Percentiles rank a stretch among this genome's conserved stretches.
These are phyloP conservation scores for Euphorbia peplus DNA, from an alignment of 345 rosid species.

Conservation along the genomic window DNA sequence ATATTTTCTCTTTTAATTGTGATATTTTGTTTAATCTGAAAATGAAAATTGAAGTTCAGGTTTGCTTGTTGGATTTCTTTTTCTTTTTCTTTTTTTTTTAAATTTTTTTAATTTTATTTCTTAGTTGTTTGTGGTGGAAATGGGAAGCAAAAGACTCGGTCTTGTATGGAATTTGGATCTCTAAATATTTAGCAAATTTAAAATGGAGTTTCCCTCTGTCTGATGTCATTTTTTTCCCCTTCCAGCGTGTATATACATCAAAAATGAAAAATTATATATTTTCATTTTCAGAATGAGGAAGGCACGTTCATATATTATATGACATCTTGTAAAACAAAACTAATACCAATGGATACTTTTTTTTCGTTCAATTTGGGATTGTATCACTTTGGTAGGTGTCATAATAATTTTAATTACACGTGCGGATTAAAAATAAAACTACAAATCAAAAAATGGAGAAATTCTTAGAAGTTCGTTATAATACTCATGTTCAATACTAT, in stretches of 20 bases:
- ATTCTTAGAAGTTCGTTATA: too few relatives aligned
- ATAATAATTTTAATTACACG: too few relatives aligned
- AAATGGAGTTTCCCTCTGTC: not conserved
- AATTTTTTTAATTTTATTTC: not conserved
- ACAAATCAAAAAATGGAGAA: too few relatives aligned
- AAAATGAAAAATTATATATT: too few relatives aligned
- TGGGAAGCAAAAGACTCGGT: constrained; percentile 43
- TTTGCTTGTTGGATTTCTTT: constrained; percentile 8
- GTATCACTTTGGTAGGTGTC: not conserved
- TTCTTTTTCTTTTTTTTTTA: not conserved
- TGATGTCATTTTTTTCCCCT: too few relatives aligned
- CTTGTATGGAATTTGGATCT: constrained; percentile 33
- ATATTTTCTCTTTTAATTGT: constrained; percentile 6
- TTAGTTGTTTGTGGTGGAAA: constrained; percentile 25
- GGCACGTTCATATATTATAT: constrained; percentile 2
- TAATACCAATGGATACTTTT: too few relatives aligned
- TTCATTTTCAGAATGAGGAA: not conserved
- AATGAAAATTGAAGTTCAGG: not conserved
- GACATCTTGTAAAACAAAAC: not conserved
- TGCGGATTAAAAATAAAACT: too few relatives aligned
- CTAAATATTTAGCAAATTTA: constrained; percentile 35
- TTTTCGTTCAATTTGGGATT: too few relatives aligned
- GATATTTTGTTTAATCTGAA: constrained; percentile 6
- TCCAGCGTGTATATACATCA: too few relatives aligned
- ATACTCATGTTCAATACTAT: too few relatives aligned